A percentile compares a stretch with the other conserved stretches of the same genome.
Evolutionary conservation across 192 early-diverging fungal species (phyloP).

Genomic region (Coemansia umbellata): DNA sequence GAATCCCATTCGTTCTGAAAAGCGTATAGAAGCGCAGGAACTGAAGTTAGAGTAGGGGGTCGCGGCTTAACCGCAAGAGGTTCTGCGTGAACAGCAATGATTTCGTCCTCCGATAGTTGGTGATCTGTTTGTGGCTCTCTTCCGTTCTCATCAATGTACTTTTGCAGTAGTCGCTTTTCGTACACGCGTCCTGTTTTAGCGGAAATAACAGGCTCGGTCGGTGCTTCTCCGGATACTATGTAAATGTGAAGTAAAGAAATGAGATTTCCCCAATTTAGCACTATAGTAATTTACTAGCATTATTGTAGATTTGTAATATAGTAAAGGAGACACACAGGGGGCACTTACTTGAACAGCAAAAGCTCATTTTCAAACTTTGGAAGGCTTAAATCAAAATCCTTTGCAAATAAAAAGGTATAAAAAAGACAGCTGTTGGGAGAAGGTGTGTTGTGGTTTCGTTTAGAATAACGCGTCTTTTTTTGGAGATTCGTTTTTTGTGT

Average conservation of each 20-base stretch:
- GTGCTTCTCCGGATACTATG: constrained; percentile 89
- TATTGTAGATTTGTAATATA: background rate
- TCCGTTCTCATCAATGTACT: constrained; percentile 79
- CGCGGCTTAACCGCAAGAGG: constrained; percentile 69
- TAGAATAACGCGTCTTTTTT: too few relatives aligned
- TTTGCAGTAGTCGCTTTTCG: constrained; percentile 82
- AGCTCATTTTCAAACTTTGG: constrained; percentile 20
- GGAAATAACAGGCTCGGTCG: constrained; percentile 85
- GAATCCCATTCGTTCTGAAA: constrained; percentile 98
- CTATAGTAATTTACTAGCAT: too few relatives aligned
- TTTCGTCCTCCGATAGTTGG: constrained; percentile 48
- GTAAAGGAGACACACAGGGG: too few relatives aligned
- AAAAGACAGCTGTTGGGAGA: too few relatives aligned
- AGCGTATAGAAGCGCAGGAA: constrained; percentile 80
- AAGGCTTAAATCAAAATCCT: too few relatives aligned
- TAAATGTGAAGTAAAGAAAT: background rate
- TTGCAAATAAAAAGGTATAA: too few relatives aligned
- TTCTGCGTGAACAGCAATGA: constrained; percentile 16
- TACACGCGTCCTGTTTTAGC: constrained; percentile 80
- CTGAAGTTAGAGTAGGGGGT: constrained; percentile 84
- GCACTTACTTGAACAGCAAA: constrained; percentile 40
- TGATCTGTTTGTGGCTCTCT: constrained; percentile 79
- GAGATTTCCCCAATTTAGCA: background rate
- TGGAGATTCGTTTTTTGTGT: too few relatives aligned
- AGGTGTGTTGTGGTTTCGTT: too few relatives aligned